These are phyloP conservation scores for Phytopythium montanum DNA, from an alignment of 352 stramenopile species.

Conservation along the genomic window DNA sequence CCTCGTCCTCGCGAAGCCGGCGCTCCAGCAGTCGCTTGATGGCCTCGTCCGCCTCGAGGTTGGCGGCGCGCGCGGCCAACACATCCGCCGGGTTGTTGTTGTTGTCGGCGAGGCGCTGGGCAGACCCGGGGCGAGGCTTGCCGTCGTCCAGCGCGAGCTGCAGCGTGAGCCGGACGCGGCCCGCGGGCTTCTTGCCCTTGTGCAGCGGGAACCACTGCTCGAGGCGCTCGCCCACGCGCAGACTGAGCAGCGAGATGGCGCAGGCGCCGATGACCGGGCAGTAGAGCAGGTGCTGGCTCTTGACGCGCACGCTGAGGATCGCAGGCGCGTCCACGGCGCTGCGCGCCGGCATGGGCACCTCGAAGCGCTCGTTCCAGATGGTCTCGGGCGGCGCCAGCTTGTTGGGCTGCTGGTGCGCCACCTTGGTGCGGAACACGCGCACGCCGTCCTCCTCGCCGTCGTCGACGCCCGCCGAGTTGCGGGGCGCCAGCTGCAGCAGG, in stretches of 20 bases:
- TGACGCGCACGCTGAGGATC: slow-evolving; percentile 61
- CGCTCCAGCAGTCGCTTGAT: slow-evolving; percentile 55
- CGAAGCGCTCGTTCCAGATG: slow-evolving; percentile 60
- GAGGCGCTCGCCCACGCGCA: slow-evolving; percentile 29
- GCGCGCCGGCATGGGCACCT: slow-evolving; percentile 26
- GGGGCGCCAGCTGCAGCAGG: slow-evolving; percentile 4
- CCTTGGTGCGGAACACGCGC: slow-evolving; percentile 47
- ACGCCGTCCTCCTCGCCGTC: slow-evolving; percentile 14
- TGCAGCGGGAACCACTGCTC: slow-evolving; percentile 56
- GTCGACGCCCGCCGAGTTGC: slow-evolving; percentile 13
- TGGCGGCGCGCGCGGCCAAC: slow-evolving; percentile 43
- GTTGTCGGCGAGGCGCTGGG: not conserved
- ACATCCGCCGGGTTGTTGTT: slow-evolving; percentile 17
- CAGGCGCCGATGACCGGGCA: slow-evolving; percentile 45
- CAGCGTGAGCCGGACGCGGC: slow-evolving; percentile 43
- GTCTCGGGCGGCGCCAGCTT: slow-evolving; percentile 26
- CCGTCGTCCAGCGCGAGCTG: slow-evolving; percentile 22
- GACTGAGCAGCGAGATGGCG: slow-evolving; percentile 47
- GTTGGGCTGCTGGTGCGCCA: slow-evolving; percentile 30
- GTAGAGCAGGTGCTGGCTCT: slow-evolving; percentile 65
- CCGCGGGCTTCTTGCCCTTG: slow-evolving; percentile 45
- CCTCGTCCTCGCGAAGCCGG: slow-evolving; percentile 27
- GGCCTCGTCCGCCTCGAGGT: slow-evolving; percentile 55
- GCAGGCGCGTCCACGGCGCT: slow-evolving; percentile 21
- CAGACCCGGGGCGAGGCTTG: not conserved